Evolutionary conservation across 257 asterid genomes (phyloP).

Genomic region (Hygrophila difformis): DNA sequence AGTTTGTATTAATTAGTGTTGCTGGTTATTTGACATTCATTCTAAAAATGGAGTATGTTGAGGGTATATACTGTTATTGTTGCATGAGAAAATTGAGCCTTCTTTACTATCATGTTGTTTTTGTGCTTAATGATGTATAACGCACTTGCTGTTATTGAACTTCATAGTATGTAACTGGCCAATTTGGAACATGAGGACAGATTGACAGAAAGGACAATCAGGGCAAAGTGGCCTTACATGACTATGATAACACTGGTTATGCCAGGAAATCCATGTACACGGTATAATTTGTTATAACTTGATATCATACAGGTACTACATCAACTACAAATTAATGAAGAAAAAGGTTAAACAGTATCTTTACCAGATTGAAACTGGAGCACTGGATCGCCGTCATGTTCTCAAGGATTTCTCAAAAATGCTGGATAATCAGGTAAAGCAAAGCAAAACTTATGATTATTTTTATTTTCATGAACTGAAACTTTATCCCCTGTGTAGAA

Average conservation of each 20-base stretch:
- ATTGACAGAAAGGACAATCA: neutral
- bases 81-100: neutral
- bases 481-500: too few relatives aligned
- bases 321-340: slow-evolving; percentile 96
- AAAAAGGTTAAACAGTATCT: slow-evolving; percentile 73
- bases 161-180: slow-evolving; percentile 1
- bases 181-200: neutral
- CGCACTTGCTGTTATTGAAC: neutral
- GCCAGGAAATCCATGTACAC: neutral
- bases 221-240: neutral
- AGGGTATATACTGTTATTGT: neutral
- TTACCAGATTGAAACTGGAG: slow-evolving; percentile 62
- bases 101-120: neutral
- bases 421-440: slow-evolving; percentile 78
- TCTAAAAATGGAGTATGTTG: slow-evolving; percentile 11
- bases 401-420: slow-evolving; percentile 92
- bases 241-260: neutral
- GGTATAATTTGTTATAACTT: slow-evolving; percentile 11
- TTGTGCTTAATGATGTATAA: neutral
- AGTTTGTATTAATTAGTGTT: neutral
- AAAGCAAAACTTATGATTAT: neutral
- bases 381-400: slow-evolving; percentile 59
- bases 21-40: neutral
- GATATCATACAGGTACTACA: slow-evolving; percentile 52
- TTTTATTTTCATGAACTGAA: too few relatives aligned